phyloP scores from a whole-genome alignment of 495 filamentous ascomycete species.

The Bacidia gigantensis region DNA sequence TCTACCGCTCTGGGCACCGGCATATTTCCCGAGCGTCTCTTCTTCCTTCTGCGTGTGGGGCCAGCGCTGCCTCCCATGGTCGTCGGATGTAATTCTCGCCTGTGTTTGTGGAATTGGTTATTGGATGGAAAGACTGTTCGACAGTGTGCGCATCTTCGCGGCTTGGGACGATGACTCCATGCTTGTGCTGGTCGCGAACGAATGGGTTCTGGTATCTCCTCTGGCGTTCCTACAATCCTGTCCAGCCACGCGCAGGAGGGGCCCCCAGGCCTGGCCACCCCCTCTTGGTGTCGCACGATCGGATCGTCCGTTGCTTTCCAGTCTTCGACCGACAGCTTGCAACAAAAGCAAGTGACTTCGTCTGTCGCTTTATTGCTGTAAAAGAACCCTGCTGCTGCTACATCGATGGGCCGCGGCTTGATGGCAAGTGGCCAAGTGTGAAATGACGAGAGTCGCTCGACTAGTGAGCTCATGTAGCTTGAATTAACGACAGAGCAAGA shows the following conservation, averaged over 20 bases:
- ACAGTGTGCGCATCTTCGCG: slow-evolving; percentile 9
- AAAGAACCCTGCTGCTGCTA: slow-evolving; percentile 14
- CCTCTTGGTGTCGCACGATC: neutral
- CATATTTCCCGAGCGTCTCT: neutral
- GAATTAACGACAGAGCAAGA: slow-evolving; percentile 8
- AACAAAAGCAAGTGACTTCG: slow-evolving; percentile 11
- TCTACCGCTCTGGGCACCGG: neutral
- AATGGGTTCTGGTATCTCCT: neutral
- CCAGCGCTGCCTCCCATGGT: neutral
- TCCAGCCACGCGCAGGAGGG: slow-evolving; percentile 5
- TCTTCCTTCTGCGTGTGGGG: slow-evolving; percentile 1
- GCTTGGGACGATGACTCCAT: neutral
- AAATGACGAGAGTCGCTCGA: slow-evolving; percentile 10
- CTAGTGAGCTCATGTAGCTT: slow-evolving; percentile 7
- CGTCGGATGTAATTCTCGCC: neutral
- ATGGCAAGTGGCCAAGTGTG: slow-evolving; percentile 10
- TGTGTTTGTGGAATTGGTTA: slow-evolving; percentile 7
- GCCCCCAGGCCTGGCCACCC: neutral
- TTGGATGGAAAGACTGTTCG: slow-evolving; percentile 8
- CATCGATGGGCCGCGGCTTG: slow-evolving; percentile 8
- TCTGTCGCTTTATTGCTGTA: slow-evolving; percentile 10
- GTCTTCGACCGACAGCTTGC: slow-evolving; percentile 1
- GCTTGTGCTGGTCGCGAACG: neutral
- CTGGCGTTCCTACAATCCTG: slow-evolving; percentile 5
- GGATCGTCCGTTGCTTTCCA: slow-evolving; percentile 11